Conservation (phyloP, 129 eudicot species). For the Flaveria brownii region DNA sequence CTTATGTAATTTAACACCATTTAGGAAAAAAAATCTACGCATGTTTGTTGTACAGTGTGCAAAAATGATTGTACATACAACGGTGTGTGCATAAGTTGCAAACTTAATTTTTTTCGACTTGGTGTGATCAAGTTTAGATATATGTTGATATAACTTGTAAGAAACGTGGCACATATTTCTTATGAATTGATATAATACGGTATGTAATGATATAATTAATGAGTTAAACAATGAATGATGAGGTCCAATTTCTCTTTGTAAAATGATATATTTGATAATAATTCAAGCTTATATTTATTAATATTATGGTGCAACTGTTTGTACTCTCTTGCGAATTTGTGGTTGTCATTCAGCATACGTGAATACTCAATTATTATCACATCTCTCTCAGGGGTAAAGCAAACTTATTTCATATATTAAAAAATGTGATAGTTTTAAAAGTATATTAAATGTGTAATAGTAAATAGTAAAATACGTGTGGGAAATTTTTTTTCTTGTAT, state of each 20-base stretch:
- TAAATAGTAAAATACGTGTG: too few relatives aligned
- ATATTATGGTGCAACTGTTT: too few relatives aligned
- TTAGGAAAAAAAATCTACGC: too few relatives aligned
- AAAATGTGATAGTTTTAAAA: too few relatives aligned
- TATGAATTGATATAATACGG: neutral
- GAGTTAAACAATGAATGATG: neutral
- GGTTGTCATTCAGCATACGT: constrained; percentile 7
- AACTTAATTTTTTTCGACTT: neutral
- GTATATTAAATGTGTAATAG: too few relatives aligned
- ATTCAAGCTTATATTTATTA: too few relatives aligned
- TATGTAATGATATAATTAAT: neutral
- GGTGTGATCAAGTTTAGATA: neutral
- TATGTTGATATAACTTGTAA: too few relatives aligned
- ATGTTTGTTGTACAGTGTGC: neutral
- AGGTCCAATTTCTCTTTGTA: neutral
- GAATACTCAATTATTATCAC: neutral
- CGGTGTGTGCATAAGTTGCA: neutral
- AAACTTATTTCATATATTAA: neutral
- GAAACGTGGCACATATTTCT: neutral
- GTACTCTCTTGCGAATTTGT: neutral
- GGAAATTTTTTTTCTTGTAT: too few relatives aligned
- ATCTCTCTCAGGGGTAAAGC: neutral
- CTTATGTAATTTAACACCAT: too few relatives aligned
- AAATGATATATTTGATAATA: neutral
- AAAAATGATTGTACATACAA: neutral